A percentile compares a stretch with the other conserved stretches of the same genome.
Conservation (phyloP, 345 rosid species). For the Populus simonii region DNA sequence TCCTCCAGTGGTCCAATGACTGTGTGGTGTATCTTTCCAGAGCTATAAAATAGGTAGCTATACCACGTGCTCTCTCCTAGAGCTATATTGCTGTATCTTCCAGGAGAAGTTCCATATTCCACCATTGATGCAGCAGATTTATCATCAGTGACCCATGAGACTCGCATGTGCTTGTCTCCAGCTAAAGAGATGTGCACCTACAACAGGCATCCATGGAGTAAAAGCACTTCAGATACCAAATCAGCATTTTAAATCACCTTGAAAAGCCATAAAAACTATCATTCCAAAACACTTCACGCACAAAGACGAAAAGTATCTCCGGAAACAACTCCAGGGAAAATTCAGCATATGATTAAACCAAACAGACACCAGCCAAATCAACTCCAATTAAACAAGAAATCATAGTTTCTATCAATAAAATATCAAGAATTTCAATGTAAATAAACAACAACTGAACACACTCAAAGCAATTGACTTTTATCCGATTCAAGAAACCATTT, state of each 20-base stretch:
- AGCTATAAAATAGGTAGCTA: constrained; percentile 61
- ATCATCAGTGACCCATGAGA: constrained; percentile 72
- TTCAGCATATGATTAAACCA: background rate
- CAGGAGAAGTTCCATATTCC: constrained; percentile 74
- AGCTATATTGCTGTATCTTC: constrained; percentile 44
- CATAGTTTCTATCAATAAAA: background rate
- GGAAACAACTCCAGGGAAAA: background rate
- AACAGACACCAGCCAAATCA: background rate
- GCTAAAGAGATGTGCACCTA: constrained; percentile 76
- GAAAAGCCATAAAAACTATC: background rate
- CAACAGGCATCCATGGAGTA: background rate
- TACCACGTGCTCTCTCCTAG: constrained; percentile 84
- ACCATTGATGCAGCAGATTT: constrained; percentile 63
- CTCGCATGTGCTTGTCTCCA: constrained; percentile 77
- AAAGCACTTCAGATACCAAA: background rate
- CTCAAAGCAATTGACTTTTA: background rate
- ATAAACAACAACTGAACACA: background rate
- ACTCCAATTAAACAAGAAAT: background rate
- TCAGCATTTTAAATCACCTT: background rate
- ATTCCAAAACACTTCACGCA: background rate
- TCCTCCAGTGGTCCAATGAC: constrained; percentile 80
- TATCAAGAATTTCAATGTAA: background rate
- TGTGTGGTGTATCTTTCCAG: constrained; percentile 89
- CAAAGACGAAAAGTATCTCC: background rate
- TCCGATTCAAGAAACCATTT: background rate